Base-by-base conservation (phyloP, 2,329 filamentous ascomycete species). In the Botrytis porri region DNA sequence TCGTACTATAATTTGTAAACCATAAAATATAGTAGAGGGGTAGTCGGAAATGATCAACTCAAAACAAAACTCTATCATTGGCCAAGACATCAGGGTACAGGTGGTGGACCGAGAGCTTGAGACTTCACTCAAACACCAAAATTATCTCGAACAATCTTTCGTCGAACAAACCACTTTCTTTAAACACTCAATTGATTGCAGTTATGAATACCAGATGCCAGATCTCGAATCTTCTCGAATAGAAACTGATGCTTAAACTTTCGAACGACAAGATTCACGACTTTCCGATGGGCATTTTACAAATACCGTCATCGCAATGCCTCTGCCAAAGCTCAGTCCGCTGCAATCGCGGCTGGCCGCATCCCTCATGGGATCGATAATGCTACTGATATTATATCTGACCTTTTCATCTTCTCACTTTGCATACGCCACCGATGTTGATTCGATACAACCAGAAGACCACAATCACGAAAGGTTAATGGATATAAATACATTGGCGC, bases 311-410 rank as follows among this genome's bases (percentile, higher is more conserved):
- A 65, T 66, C 54, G 70, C 51, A 72, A 81, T 81, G 80, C 80
- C 78, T 74, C 77, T 81, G 73, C 79, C 80, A 63, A 81, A 90
- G 82, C 86, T 91, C 81, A 90, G 87, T 81, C 89, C 88, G 79
- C 84, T 93, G 77, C 92, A 93, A 84, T 91, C 90, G 83, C 90
- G 92, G 80, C 88, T 93, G 79, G 88, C 88, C 80, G 89, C 90
- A 78, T 92, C 90, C 73, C 80, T 92, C 70, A 84, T 87, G 78
- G 88, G 89, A 71, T 88, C 89, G 45, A 82, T 88, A 43, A 80
- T 92, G 69, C 81, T 93, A 45, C 78, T 91, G 48, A 79, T 88
- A 57, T 80, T 94, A 60, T 92, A 89, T 80, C 83, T 92, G 73
- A 81, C 88, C 39, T 84, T 92, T 54, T 87, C 87, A 73, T 86